Conservation (phyloP, 225 moss, liverwort and hornwort genomes). For the Polytrichum commune region DNA sequence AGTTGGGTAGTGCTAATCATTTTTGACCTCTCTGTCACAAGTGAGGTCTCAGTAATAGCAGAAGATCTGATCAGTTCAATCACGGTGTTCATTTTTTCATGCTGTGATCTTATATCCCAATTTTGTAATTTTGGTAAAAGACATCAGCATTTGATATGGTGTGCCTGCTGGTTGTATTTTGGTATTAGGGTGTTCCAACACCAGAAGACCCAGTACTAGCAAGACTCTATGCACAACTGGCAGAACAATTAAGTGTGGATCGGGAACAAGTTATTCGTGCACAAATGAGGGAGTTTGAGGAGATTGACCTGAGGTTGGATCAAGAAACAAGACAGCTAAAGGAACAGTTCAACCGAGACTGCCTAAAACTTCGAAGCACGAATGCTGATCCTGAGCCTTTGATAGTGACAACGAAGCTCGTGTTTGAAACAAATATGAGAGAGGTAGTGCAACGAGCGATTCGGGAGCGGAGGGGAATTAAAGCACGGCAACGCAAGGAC, state of each 20-base stretch:
- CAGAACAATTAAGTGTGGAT: constrained; percentile 5
- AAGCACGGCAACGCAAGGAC: constrained; percentile 30
- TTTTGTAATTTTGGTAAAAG: too few species aligned
- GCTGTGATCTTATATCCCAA: too few species aligned
- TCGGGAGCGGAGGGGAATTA: constrained; percentile 19
- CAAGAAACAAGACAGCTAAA: constrained; percentile 20
- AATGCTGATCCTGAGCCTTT: constrained; percentile 1
- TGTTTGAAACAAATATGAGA: constrained; percentile 3
- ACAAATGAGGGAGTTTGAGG: constrained; percentile 27
- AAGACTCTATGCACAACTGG: too few species aligned
- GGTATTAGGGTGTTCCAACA: too few species aligned
- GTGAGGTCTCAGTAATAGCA: too few species aligned
- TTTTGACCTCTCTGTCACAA: too few species aligned
- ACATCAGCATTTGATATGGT: too few species aligned
- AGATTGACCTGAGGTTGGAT: constrained; percentile 1
- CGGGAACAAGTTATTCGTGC: constrained; percentile 13
- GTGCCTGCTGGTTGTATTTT: too few species aligned
- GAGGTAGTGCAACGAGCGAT: not conserved
- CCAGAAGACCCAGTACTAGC: too few species aligned
- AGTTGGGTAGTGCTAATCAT: too few species aligned
- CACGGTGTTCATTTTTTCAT: too few species aligned
- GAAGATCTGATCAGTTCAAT: too few species aligned
- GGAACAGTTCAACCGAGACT: constrained; percentile 12
- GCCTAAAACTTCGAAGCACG: constrained; percentile 9
- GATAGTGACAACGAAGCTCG: not conserved